Conservation (phyloP, 2,329 filamentous ascomycete species). For the Aspergillus versicolor region DNA sequence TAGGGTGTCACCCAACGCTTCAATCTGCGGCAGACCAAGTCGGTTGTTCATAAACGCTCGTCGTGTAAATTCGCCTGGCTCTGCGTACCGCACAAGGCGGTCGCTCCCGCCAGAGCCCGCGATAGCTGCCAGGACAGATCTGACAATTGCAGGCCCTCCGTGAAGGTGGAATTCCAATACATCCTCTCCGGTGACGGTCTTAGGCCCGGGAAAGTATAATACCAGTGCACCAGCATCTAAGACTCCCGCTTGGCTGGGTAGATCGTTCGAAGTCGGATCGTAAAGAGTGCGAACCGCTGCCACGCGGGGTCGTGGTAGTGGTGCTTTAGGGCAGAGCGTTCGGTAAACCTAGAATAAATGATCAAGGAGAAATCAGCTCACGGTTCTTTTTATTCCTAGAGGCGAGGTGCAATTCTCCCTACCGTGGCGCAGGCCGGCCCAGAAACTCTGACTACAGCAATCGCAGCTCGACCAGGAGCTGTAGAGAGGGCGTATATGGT, state of each 20-base stretch:
- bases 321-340: constrained; percentile 56
- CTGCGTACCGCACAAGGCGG: constrained; percentile 72
- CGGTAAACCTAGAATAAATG: constrained; percentile 59
- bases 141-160: constrained; percentile 83
- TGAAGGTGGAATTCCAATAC: constrained; percentile 93
- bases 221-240: constrained; percentile 78
- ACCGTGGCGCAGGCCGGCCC: constrained; percentile 72
- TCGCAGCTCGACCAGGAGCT: constrained; percentile 79
- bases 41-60: constrained; percentile 86
- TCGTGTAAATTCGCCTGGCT: constrained; percentile 92
- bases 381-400: not conserved
- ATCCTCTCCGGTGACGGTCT: constrained; percentile 88
- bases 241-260: constrained; percentile 40
- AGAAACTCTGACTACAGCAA: constrained; percentile 85
- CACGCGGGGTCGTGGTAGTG: constrained; percentile 58
- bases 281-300: constrained; percentile 75
- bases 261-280: constrained; percentile 49
- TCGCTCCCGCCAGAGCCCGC: constrained; percentile 40
- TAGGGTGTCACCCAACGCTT: constrained; percentile 61
- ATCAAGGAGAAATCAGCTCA: not conserved
- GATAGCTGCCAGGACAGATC: constrained; percentile 78
- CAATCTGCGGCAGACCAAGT: constrained; percentile 80
- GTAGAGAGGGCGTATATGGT: constrained; percentile 95
- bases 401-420: constrained; percentile 15
- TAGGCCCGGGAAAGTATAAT: constrained; percentile 76